Base-by-base conservation (phyloP, 306 rosid species). In the Prunus davidiana region DNA sequence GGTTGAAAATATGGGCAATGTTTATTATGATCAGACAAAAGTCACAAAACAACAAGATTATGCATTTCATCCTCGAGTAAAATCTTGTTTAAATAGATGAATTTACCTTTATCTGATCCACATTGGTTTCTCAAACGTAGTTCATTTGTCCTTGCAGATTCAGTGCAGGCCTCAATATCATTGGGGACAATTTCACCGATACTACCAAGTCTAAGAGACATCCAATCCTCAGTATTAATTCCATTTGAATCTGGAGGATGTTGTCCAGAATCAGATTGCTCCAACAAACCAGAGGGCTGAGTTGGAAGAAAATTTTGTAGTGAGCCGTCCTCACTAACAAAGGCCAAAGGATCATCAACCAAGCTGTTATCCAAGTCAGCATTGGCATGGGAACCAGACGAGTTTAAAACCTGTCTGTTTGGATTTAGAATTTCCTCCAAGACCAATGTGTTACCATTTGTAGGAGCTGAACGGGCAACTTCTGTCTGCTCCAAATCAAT, bases 401-500 rank as follows among this genome's bases (percentile, higher is more conserved):
- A 52, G 65, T 76, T 67, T 24, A 76, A 41, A 46, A 52, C 73
- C 8, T 46, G 78, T n/a, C 61, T 6, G 15, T 47, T 74, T 47
- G 69, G 56, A 43, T 24, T 38, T 73, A 43, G 47, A 61, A 28
- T 71, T 30, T 71, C 66, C 34, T 27, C 69, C 12, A 69, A 30
- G 47, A 28, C 69, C 60, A 74, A 46, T 2, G 73, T 76, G 45
- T 54, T 22, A 51, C 69, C 58, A 25, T 22, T 73, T 13, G 20
- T 43, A 45, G 77, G 47, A 62, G 41, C 77, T 15, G 69, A 15
- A 25, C 5, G 13, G 10, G 30, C 52, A 57, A 41, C 38, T 45
- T 69, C 45, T 45, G 69, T 47, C 67, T 73, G 67, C 67, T 73
- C 77, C 58, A 73, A 73, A 47, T 76, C 79, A 65, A 76, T 76